Evolutionary conservation across 2,329 filamentous ascomycete species (phyloP).

Genomic region (Knufia petricola): DNA sequence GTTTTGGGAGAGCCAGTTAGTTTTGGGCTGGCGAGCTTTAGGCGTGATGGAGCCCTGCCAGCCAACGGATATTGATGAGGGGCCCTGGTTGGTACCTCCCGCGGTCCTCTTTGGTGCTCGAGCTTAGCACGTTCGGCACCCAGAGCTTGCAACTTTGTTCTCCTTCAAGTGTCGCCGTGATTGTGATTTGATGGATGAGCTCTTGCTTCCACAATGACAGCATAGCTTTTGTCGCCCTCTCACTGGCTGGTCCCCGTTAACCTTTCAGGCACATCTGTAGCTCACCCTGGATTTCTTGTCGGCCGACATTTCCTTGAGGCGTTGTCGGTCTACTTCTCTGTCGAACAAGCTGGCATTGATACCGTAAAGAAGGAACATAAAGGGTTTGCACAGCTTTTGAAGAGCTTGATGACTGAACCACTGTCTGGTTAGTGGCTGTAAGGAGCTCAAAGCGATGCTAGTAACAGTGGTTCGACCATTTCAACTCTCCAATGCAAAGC

Average conservation of each 20-base stretch:
- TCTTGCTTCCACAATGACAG: neutral
- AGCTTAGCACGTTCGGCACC: conserved; percentile 3
- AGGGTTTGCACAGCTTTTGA: too few relatives aligned
- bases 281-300: neutral
- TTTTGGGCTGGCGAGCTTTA: neutral
- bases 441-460: neutral
- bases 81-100: neutral
- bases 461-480: neutral
- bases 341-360: neutral
- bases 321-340: neutral
- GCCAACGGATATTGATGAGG: conserved; percentile 1
- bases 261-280: conserved; percentile 2
- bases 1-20: neutral
- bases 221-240: neutral
- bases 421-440: neutral
- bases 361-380: too few relatives aligned
- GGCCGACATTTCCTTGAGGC: neutral
- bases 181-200: neutral
- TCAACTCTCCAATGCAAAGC: neutral
- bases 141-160: conserved; percentile 3
- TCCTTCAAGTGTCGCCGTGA: neutral
- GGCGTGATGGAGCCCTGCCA: neutral
- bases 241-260: neutral
- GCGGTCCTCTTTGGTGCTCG: neutral
- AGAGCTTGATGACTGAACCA: neutral